Conservation (phyloP, 257 asterid genomes). For the Nicotiana paniculata region DNA sequence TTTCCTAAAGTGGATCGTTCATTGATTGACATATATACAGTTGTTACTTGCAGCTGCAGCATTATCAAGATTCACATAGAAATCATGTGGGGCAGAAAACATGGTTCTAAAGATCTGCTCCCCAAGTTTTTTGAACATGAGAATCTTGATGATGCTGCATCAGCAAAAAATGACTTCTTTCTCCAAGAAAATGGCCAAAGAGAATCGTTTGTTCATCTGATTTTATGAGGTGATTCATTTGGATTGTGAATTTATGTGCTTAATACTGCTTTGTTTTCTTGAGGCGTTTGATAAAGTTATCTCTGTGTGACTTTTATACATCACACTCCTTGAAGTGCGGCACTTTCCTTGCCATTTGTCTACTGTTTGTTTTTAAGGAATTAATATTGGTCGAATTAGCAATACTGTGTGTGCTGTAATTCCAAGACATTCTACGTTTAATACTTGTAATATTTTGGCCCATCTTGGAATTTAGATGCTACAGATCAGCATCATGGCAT, state of each 20-base stretch:
- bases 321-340: too few relatives aligned
- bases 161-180: conserved; percentile 19
- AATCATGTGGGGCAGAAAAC: neutral
- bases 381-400: too few relatives aligned
- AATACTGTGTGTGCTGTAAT: too few relatives aligned
- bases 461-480: too few relatives aligned
- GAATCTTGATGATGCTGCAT: conserved; percentile 49
- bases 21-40: neutral
- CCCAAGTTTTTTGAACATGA: conserved; percentile 4
- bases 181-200: neutral
- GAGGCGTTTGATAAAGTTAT: too few relatives aligned
- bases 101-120: neutral
- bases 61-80: conserved; percentile 27
- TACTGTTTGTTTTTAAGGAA: too few relatives aligned
- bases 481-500: too few relatives aligned
- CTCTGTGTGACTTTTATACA: too few relatives aligned
- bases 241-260: neutral
- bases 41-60: conserved; percentile 30
- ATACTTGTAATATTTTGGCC: too few relatives aligned
- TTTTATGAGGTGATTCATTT: neutral
- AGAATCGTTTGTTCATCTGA: neutral
- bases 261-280: neutral
- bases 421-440: too few relatives aligned
- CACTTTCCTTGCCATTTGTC: too few relatives aligned
- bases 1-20: neutral